These are phyloP conservation scores for Phytopythium aichiense DNA, from an alignment of 352 stramenopile species.

Conservation along the genomic window DNA sequence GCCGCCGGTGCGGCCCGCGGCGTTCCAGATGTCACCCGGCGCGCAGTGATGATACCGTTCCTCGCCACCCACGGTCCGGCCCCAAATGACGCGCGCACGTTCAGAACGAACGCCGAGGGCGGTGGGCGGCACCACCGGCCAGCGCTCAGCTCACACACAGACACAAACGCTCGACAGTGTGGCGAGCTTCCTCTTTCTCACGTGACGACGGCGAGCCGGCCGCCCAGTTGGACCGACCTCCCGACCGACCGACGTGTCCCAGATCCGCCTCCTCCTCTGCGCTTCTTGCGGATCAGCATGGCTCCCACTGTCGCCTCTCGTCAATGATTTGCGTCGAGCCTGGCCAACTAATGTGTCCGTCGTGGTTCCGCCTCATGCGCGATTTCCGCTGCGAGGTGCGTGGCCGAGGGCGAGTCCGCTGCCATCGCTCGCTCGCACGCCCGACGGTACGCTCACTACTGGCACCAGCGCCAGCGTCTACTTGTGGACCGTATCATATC, in stretches of 20 bases:
- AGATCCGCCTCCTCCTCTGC: background rate
- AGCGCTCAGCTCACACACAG: no score
- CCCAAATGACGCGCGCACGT: background rate
- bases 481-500: no score
- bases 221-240: background rate
- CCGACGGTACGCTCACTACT: no score
- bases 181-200: background rate
- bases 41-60: background rate
- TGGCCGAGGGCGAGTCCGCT: no score
- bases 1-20: background rate
- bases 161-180: no score
- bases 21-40: background rate
- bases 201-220: conserved; percentile 1
- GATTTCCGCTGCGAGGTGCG: no score
- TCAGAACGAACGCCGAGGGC: background rate
- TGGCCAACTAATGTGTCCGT: background rate
- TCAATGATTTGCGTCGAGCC: background rate
- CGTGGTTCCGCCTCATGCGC: background rate
- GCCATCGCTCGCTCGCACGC: no score
- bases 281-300: background rate
- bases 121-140: no score
- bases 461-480: no score
- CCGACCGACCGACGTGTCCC: conserved; percentile 1
- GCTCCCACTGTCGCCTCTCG: background rate
- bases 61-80: background rate